phyloP scores from a whole-genome alignment of 306 rosid species.

The Senna tora region DNA sequence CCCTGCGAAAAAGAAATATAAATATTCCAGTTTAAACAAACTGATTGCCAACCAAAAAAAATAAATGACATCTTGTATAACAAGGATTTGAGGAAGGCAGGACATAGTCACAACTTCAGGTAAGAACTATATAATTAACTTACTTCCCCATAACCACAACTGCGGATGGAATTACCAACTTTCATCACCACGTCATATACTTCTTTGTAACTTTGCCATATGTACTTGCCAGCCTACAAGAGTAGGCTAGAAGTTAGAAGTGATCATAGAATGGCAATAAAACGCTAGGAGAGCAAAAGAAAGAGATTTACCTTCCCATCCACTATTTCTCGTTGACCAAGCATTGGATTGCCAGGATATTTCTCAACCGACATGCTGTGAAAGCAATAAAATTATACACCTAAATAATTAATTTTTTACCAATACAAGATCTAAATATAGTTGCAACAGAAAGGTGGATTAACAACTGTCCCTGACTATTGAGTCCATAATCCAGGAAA shows the following conservation, averaged over 20 bases:
- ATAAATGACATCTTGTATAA: not conserved
- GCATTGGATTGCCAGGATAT: conserved; percentile 69
- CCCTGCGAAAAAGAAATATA: conserved; percentile 53
- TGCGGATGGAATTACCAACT: conserved; percentile 71
- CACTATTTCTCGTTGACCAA: conserved; percentile 72
- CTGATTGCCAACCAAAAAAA: conserved; percentile 13
- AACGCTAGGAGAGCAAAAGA: not conserved
- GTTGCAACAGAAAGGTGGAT: not conserved
- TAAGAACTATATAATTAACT: conserved; percentile 20
- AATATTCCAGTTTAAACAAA: conserved; percentile 10
- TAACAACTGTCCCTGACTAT: not conserved
- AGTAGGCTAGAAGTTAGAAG: conserved; percentile 28
- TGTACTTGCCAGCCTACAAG: conserved; percentile 73
- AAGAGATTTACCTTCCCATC: conserved; percentile 56
- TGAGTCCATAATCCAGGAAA: not conserved
- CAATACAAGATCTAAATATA: not conserved
- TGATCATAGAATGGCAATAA: conserved; percentile 7
- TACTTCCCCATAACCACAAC: conserved; percentile 66
- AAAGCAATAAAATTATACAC: not conserved
- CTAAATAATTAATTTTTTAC: not conserved
- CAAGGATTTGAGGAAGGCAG: not conserved
- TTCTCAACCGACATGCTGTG: conserved; percentile 72
- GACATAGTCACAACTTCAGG: not conserved
- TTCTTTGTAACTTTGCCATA: conserved; percentile 77
- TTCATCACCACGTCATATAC: conserved; percentile 64